A percentile compares a stretch with the other conserved stretches of the same genome.
phyloP scores from a whole-genome alignment of 169 alveolate genomes.

The Cyclospora cayetanensis region DNA sequence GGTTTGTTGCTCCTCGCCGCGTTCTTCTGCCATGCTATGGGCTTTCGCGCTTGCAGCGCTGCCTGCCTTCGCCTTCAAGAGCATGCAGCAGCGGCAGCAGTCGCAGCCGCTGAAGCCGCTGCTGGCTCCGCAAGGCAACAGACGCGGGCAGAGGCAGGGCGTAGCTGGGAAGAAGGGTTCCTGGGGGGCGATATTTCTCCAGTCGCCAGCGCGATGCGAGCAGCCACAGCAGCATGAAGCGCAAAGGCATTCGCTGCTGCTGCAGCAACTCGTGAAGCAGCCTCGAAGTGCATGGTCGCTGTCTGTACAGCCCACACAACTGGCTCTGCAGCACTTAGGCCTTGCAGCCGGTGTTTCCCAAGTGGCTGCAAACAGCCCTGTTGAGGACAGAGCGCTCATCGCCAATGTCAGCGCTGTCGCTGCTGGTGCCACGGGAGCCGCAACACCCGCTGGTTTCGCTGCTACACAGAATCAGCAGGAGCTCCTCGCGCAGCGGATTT shows the following conservation, averaged over 20 bases:
- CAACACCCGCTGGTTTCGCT: neutral
- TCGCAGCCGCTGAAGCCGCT: constrained; percentile 26
- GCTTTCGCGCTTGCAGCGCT: constrained; percentile 21
- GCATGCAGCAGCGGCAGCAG: constrained; percentile 30
- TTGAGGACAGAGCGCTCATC: constrained; percentile 1
- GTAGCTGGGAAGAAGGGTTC: neutral
- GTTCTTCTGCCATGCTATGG: neutral
- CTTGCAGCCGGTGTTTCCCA: constrained; percentile 13
- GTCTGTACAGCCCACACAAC: neutral
- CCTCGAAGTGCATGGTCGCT: constrained; percentile 11
- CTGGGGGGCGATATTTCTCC: neutral
- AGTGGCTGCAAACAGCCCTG: constrained; percentile 24
- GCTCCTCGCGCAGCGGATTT: neutral
- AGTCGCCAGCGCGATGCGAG: neutral
- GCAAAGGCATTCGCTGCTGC: constrained; percentile 26
- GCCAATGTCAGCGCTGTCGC: constrained; percentile 10
- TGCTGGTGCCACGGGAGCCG: neutral
- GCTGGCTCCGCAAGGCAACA: neutral
- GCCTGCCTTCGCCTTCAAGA: neutral
- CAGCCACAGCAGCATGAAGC: neutral
- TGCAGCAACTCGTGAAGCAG: constrained; percentile 21
- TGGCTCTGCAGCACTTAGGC: constrained; percentile 33
- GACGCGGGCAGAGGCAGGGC: neutral
- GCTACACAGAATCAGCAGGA: neutral
- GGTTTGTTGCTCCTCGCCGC: neutral